phyloP scores from a whole-genome alignment of 2,329 filamentous ascomycete species.

The Ophiostoma australiae region DNA sequence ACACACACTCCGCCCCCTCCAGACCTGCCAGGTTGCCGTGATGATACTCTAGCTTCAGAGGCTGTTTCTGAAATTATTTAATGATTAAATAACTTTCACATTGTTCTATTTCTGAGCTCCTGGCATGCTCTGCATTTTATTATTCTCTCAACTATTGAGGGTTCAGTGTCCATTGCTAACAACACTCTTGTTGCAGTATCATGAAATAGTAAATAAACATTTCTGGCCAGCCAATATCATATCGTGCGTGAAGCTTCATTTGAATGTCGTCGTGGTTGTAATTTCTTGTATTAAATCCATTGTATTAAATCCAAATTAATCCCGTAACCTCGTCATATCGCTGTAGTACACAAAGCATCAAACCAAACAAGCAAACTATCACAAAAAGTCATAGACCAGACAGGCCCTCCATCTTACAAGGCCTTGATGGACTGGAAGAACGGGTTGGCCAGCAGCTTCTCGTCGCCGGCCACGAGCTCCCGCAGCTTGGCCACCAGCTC shows the following conservation, averaged over 20 bases:
- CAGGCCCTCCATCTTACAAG: slow-evolving; percentile 36
- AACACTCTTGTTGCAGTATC: slow-evolving; percentile 16
- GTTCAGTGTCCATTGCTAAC: background rate
- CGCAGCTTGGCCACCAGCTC: slow-evolving; percentile 75
- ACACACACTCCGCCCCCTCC: background rate
- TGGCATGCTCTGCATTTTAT: background rate
- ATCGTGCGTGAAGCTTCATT: background rate
- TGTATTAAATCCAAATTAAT: background rate
- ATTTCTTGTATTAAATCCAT: background rate
- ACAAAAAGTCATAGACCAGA: background rate
- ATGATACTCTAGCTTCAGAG: slow-evolving; percentile 27
- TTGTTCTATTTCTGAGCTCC: slow-evolving; percentile 27
- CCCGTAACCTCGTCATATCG: slow-evolving; percentile 1
- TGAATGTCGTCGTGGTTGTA: background rate
- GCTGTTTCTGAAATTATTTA: slow-evolving; percentile 27
- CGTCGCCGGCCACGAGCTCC: slow-evolving; percentile 70
- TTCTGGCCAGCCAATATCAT: background rate
- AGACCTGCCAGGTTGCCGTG: slow-evolving; percentile 17
- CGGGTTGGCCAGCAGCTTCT: slow-evolving; percentile 57
- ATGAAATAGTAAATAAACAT: slow-evolving; percentile 13
- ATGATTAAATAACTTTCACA: slow-evolving; percentile 26
- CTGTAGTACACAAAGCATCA: background rate
- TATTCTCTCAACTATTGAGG: background rate
- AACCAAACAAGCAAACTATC: background rate
- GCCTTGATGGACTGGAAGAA: slow-evolving; percentile 66